Base-by-base conservation (phyloP, 2,329 filamentous ascomycete species). In the Fusarium anthophilum region DNA sequence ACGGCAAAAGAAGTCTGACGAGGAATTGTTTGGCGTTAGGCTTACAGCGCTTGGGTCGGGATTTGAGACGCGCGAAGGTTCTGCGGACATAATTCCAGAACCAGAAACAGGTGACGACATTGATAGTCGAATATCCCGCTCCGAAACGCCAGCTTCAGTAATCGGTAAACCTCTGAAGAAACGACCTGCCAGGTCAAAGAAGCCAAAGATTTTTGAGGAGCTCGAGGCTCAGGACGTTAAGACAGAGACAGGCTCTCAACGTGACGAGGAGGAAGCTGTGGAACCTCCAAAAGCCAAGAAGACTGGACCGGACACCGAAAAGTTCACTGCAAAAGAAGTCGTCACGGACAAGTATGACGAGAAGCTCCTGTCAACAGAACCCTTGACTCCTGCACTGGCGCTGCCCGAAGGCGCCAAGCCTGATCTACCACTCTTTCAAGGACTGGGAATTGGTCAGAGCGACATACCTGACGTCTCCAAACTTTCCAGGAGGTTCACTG, bases 1-100 rank as follows among this genome's bases (percentile, higher is more conserved):
- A 82, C 91, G 94, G 55, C 93, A 92, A 77, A 96, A 95, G 84
- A 94, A 94, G 80, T 87, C 87, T 1, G 93, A 95, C 66, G 93
- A 96, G 76, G 93, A 94, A 76, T 86, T 96, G 10, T 95, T 95
- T 79, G 91, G 90, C 20, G 86, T 93, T 50, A 89, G 87, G 39
- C 86, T 90, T 28, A 85, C 87, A 57, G 86, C 85, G 63, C 84
- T 90, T 28, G 87, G 88, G 61, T 82, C 84, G 37, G 86, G 87
- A 38, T 84, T 87, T 58, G 84, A 85, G 22, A 82, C 85, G 32
- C 80, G 84, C 73, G 78, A 86, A 47, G 83, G 86, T 30, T 84
- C 88, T 20, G 86, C 88, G 57, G 88, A 91, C 62, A 84, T 85
- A 32, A 76, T 87, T 55, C 84, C 83, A 6, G 87, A 89, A 72